A percentile compares a stretch with the other conserved stretches of the same genome.
These are phyloP conservation scores for Candida parachauliodes DNA, from an alignment of 805 yeast species.

Conservation along the genomic window DNA sequence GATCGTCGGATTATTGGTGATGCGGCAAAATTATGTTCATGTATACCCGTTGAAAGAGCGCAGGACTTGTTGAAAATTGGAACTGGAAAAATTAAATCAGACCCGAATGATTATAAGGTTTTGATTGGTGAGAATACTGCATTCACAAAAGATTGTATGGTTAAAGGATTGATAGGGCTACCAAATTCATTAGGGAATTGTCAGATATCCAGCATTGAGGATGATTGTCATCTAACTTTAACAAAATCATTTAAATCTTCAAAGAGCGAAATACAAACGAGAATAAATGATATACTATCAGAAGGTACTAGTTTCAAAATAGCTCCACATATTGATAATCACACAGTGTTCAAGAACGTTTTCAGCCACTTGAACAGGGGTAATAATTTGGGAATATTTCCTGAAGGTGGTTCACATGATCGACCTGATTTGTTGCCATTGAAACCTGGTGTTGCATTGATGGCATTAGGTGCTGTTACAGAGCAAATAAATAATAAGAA, in stretches of 20 bases:
- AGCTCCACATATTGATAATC: conserved; percentile 40
- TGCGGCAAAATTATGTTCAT: conserved; percentile 27
- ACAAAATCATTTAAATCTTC: conserved; percentile 20
- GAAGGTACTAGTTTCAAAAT: conserved; percentile 30
- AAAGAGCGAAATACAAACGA: conserved; percentile 9
- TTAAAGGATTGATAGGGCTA: conserved; percentile 36
- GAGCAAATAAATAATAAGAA: conserved; percentile 18
- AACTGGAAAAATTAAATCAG: conserved; percentile 25
- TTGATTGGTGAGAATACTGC: conserved; percentile 32
- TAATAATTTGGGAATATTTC: conserved; percentile 37
- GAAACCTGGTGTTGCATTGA: conserved; percentile 44
- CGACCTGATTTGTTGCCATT: conserved; percentile 39
- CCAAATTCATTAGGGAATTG: conserved; percentile 34
- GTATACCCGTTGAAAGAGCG: conserved; percentile 42
- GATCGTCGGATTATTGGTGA: conserved; percentile 29
- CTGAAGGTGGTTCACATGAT: conserved; percentile 45
- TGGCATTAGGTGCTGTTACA: conserved; percentile 42
- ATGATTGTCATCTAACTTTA: conserved; percentile 26
- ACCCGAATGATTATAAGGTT: conserved; percentile 14
- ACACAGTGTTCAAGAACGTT: conserved; percentile 33
- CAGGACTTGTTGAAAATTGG: conserved; percentile 33
- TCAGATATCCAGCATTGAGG: conserved; percentile 25
- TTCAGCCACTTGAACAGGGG: conserved; percentile 33
- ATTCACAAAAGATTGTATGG: conserved; percentile 30
- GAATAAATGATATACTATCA: conserved; percentile 14